Evolutionary conservation across 768 basidiomycete genomes (phyloP), one percentile per base, ranked within the genome.

Genomic region (Tylopilus balloui): DNA sequence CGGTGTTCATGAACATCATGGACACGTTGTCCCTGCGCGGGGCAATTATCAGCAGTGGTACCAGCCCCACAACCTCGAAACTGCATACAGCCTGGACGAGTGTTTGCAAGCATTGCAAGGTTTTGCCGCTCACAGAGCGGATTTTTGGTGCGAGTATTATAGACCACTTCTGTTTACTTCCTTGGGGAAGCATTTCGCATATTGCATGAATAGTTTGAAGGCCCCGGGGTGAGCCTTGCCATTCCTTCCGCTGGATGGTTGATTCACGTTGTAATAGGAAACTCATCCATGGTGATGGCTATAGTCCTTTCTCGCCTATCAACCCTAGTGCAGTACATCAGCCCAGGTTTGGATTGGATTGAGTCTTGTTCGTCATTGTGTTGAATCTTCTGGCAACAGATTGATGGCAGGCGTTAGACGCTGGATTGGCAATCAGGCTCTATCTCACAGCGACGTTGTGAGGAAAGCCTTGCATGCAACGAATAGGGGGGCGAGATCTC

Each of bases 131-230:
- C 68, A 67, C 12, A 76, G 73, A 48, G 81, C 80, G 19, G 89
- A 91, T 53, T 92, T 86, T 61, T 93, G 90, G 91, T 77, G 83
- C 2, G 88, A 91, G 63, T 93, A 93, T 69, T 95, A 95, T 59
- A 75, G 89, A 6, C 92, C 92, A 10, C 66, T 84, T 47, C 63
- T 92, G 42, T 92, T 92, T 69, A 94, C 92, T 0, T 83, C 84
- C 5, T 69, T 94, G 45, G 86, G 84, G 15, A 88, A 91, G 62
- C 91, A 92, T 61, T 93, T 93, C 68, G 89, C 88, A 11, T 93
- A 84, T 69, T 86, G 83, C n/a, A 92, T 94, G 86, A 92, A 91
- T 53, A 92, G 89, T 4, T 66, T 87, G 42, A 90, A 88, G 62
- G 73, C 91, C 2, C 87, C 88, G 25, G 88, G 87, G 90, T 87